Conservation (phyloP, 1,139 yeast genomes). For the Diutina scorzettiae region DNA sequence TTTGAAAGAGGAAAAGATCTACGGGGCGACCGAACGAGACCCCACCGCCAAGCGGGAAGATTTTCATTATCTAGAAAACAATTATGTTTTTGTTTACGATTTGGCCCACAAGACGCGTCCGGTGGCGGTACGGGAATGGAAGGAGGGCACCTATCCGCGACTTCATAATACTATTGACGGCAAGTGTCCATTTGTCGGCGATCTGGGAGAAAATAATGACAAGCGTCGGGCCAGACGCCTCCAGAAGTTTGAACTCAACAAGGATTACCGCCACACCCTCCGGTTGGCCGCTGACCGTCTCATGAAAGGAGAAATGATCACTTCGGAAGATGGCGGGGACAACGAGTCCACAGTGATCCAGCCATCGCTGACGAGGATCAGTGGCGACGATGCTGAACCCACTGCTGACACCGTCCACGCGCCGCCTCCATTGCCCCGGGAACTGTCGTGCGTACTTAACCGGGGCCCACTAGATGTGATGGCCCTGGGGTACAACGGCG, state of each 20-base stretch:
- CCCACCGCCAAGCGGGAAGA: slow-evolving; percentile 80
- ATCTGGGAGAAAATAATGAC: slow-evolving; percentile 18
- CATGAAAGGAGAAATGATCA: slow-evolving; percentile 10
- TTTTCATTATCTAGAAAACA: slow-evolving; percentile 59
- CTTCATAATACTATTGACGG: slow-evolving; percentile 45
- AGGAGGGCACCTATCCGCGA: slow-evolving; percentile 30
- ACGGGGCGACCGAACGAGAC: slow-evolving; percentile 84
- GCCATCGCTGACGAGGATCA: not conserved
- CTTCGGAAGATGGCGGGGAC: slow-evolving; percentile 10
- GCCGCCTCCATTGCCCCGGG: not conserved
- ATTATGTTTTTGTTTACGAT: slow-evolving; percentile 71
- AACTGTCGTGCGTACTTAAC: not conserved
- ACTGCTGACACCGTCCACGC: not conserved
- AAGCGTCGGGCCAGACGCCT: slow-evolving; percentile 9
- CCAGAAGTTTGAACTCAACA: slow-evolving; percentile 26
- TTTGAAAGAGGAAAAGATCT: slow-evolving; percentile 71
- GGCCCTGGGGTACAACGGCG: slow-evolving; percentile 72
- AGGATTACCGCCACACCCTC: slow-evolving; percentile 21
- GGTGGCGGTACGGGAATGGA: slow-evolving; percentile 75
- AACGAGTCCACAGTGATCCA: not conserved
- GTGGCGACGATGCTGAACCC: not conserved
- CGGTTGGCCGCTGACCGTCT: not conserved
- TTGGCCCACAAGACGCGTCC: slow-evolving; percentile 72
- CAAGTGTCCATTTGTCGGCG: slow-evolving; percentile 59
- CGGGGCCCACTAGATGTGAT: slow-evolving; percentile 37